Conservation (phyloP, 441 rosid genomes). For the Gossypium schwendimanii region DNA sequence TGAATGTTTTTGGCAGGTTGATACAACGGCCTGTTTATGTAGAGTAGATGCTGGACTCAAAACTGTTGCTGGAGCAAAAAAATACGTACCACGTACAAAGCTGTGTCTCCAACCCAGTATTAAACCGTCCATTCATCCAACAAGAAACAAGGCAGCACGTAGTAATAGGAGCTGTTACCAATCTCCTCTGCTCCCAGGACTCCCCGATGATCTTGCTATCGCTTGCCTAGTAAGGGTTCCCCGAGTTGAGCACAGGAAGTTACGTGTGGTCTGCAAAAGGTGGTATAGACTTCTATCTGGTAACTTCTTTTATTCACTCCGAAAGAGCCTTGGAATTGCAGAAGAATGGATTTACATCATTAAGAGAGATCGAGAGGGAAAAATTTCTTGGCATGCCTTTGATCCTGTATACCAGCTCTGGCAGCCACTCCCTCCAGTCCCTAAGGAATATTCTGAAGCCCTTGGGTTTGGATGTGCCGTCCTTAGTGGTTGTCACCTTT, state of each 20-base stretch:
- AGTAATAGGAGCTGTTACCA: constrained; percentile 41
- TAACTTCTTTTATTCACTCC: constrained; percentile 44
- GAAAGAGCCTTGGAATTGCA: constrained; percentile 46
- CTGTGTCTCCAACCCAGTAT: constrained; percentile 49
- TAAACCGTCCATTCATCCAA: constrained; percentile 55
- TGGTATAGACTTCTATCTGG: constrained; percentile 47
- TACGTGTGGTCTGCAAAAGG: constrained; percentile 49
- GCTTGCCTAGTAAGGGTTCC: constrained; percentile 53
- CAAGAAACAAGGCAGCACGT: constrained; percentile 32
- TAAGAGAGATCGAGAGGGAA: constrained; percentile 47
- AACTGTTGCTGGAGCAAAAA: constrained; percentile 52
- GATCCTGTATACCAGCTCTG: constrained; percentile 51
- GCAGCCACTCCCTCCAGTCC: constrained; percentile 54
- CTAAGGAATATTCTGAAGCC: constrained; percentile 47
- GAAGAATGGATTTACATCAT: constrained; percentile 54
- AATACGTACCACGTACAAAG: constrained; percentile 43
- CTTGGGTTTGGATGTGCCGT: constrained; percentile 56
- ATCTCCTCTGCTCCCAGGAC: constrained; percentile 49
- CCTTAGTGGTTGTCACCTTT: constrained; percentile 50
- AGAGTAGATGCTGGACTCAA: constrained; percentile 49
- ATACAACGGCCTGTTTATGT: constrained; percentile 45
- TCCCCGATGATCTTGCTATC: constrained; percentile 53
- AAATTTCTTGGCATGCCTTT: constrained; percentile 56
- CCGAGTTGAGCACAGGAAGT: constrained; percentile 42
- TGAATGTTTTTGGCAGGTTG: constrained; percentile 34